Evolutionary conservation across 2,329 filamentous ascomycete genomes (phyloP).

Genomic region (Cytospora leucostoma): DNA sequence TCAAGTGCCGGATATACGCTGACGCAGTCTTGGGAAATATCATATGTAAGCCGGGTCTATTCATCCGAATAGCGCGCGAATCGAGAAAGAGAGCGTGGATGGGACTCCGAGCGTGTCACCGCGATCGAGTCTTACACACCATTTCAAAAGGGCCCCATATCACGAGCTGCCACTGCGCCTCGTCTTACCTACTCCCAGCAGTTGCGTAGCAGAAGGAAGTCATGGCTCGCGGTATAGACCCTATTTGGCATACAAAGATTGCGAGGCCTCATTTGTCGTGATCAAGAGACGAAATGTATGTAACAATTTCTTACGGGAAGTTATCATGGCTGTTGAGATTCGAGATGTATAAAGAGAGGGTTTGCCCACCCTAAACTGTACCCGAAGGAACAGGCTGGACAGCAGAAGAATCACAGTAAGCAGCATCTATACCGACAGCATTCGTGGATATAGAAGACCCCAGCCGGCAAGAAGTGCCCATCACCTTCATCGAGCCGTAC

Average conservation of each 20-base stretch:
- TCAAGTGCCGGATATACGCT: background rate
- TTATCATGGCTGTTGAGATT: background rate
- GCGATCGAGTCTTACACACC: slow-evolving; percentile 18
- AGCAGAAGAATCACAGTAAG: background rate
- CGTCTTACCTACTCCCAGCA: background rate
- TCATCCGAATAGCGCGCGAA: background rate
- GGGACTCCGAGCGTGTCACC: too few relatives aligned
- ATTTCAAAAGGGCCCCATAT: slow-evolving; percentile 17
- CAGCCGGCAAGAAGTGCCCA: too few relatives aligned
- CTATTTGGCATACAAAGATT: background rate
- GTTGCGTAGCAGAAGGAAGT: background rate
- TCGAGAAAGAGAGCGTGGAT: background rate
- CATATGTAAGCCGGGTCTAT: background rate
- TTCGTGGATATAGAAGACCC: background rate
- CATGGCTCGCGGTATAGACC: background rate
- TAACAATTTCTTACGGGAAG: background rate
- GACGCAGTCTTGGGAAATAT: background rate
- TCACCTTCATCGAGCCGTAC: background rate
- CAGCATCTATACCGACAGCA: background rate
- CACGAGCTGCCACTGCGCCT: slow-evolving; percentile 6
- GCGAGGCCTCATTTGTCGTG: background rate
- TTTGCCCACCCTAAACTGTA: background rate
- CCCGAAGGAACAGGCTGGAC: background rate
- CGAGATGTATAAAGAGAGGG: background rate
- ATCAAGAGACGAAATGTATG: background rate